Percentiles rank a stretch among this genome's conserved stretches.
Evolutionary conservation across 257 asterid species (phyloP).

Genomic region (Thymus mandschuricus): DNA sequence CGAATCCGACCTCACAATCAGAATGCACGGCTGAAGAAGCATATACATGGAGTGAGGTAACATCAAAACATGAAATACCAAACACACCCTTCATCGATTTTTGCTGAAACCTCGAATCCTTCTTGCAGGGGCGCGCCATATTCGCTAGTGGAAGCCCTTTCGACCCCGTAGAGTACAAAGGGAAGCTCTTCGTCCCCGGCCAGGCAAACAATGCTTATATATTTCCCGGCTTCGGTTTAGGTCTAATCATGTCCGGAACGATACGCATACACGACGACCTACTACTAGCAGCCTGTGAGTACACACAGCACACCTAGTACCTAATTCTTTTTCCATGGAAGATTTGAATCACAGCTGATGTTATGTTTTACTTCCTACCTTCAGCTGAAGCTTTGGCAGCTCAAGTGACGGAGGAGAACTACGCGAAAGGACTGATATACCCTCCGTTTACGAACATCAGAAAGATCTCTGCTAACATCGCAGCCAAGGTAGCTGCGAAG

Average conservation of each 20-base stretch:
- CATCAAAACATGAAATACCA: not conserved
- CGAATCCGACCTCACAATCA: constrained; percentile 93
- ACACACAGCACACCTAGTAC: not conserved
- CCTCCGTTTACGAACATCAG: constrained; percentile 88
- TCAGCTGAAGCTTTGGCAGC: constrained; percentile 92
- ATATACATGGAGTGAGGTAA: constrained; percentile 81
- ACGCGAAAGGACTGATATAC: constrained; percentile 80
- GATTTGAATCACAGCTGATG: constrained; percentile 12
- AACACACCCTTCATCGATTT: not conserved
- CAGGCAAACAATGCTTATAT: constrained; percentile 98
- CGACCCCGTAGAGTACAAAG: constrained; percentile 76
- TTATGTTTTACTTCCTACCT: not conserved
- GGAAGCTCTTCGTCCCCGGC: constrained; percentile 71
- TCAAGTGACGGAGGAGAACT: constrained; percentile 75
- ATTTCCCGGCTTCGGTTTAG: constrained; percentile 97
- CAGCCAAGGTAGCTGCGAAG: constrained; percentile 92
- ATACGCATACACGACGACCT: constrained; percentile 87
- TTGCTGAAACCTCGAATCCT: constrained; percentile 1
- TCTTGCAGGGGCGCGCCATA: constrained; percentile 77
- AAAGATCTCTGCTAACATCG: constrained; percentile 86
- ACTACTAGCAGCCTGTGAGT: constrained; percentile 93
- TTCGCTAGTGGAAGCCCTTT: constrained; percentile 98
- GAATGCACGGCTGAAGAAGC: constrained; percentile 99
- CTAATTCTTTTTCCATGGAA: not conserved
- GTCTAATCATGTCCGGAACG: constrained; percentile 93